Evolutionary conservation across 306 rosid species (phyloP).

Genomic region (Echinosophora koreensis): DNA sequence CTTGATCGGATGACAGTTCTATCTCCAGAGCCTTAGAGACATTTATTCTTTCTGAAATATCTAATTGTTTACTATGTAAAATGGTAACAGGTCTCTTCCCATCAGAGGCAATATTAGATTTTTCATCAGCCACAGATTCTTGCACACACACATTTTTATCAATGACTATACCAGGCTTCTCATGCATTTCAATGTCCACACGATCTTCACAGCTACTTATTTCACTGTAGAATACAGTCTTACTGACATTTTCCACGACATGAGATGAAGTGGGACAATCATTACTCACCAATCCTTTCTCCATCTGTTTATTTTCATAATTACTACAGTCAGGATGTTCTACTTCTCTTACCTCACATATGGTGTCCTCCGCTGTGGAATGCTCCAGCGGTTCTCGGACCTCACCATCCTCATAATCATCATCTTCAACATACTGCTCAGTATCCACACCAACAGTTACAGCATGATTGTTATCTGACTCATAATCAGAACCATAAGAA

Average conservation of each 20-base stretch:
- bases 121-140: conserved; percentile 53
- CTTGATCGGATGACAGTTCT: conserved; percentile 47
- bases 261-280: conserved; percentile 47
- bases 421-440: conserved; percentile 61
- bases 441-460: conserved; percentile 60
- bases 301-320: conserved; percentile 49
- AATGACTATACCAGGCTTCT: conserved; percentile 46
- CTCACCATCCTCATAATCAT: conserved; percentile 93
- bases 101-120: conserved; percentile 42
- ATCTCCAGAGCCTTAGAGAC: conserved; percentile 44
- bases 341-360: conserved; percentile 67
- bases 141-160: conserved; percentile 48
- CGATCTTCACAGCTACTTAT: conserved; percentile 47
- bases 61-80: conserved; percentile 43
- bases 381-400: conserved; percentile 66
- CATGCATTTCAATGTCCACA: conserved; percentile 47
- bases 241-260: conserved; percentile 51
- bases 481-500: conserved; percentile 70
- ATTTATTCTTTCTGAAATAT: conserved; percentile 47
- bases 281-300: conserved; percentile 48
- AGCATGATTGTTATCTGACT: conserved; percentile 82
- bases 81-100: conserved; percentile 42
- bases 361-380: conserved; percentile 51
- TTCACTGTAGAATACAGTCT: conserved; percentile 47
- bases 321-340: conserved; percentile 48